These are phyloP conservation scores for Hygrophorus russula DNA, from an alignment of 768 basidiomycete genomes.

Conservation along the genomic window DNA sequence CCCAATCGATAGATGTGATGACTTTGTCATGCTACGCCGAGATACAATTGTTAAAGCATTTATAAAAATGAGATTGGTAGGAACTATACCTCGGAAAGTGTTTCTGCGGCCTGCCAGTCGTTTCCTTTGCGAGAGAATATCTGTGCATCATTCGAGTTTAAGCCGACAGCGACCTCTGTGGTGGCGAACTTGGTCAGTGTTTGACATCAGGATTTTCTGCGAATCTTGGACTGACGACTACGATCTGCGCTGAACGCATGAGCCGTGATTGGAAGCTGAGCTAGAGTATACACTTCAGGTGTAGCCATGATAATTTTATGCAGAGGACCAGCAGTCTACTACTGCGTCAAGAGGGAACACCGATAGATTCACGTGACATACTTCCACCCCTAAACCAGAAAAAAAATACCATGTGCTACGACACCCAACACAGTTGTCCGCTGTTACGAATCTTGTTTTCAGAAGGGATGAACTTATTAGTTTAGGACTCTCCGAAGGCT, in stretches of 20 bases:
- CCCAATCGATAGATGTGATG: constrained; percentile 99
- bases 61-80: background rate
- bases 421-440: no score
- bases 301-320: constrained; percentile 36
- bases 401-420: no score
- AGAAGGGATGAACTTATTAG: no score
- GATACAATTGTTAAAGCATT: no score
- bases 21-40: constrained; percentile 85
- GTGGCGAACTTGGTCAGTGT: constrained; percentile 2
- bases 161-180: constrained; percentile 81
- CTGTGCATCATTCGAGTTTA: constrained; percentile 84
- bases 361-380: no score
- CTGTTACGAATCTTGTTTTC: no score
- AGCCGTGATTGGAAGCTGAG: constrained; percentile 77
- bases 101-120: constrained; percentile 64
- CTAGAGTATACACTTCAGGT: constrained; percentile 68
- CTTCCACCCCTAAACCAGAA: no score
- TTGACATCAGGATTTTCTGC: background rate
- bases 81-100: constrained; percentile 66
- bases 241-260: constrained; percentile 90
- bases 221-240: constrained; percentile 45
- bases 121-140: constrained; percentile 59
- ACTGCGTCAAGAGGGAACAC: no score
- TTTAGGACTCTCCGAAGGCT: background rate
- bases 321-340: constrained; percentile 88